Conservation (phyloP, 345 rosid genomes). For the Salix brachista region DNA sequence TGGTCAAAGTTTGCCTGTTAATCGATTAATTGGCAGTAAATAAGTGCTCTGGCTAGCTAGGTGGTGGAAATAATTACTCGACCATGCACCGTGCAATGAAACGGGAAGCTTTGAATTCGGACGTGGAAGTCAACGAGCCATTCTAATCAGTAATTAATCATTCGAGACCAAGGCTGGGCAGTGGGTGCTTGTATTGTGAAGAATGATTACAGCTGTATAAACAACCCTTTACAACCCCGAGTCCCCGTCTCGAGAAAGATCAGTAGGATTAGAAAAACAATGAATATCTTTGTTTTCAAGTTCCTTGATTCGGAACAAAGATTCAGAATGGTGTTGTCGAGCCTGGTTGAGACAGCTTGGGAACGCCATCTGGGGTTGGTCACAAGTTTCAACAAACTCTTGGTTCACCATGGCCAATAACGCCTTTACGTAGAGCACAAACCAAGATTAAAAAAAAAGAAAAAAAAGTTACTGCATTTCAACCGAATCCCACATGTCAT, state of each 20-base stretch:
- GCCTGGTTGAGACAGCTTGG: not conserved
- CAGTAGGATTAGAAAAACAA: not conserved
- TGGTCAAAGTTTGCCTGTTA: not conserved
- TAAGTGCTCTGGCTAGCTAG: not conserved
- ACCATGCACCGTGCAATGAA: not conserved
- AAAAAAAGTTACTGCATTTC: not conserved
- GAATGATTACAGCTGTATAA: not conserved
- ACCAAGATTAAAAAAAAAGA: not conserved
- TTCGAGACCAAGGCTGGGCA: not conserved
- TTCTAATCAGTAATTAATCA: not conserved
- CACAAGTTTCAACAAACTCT: slow-evolving; percentile 15
- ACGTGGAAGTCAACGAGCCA: not conserved
- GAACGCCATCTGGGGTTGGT: not conserved
- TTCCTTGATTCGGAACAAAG: slow-evolving; percentile 21
- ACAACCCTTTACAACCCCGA: not conserved
- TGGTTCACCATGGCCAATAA: not conserved
- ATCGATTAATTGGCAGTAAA: not conserved
- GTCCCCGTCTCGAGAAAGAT: not conserved
- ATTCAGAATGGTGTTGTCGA: not conserved
- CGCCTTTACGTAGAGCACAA: slow-evolving; percentile 18
- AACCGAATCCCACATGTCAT: slow-evolving; percentile 16
- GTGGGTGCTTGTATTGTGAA: not conserved
- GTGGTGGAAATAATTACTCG: not conserved
- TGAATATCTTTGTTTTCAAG: slow-evolving; percentile 8
- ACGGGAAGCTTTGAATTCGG: not conserved